These are phyloP conservation scores for Rhododendron henanense DNA, from an alignment of 148 eudicot genomes.

Conservation along the genomic window DNA sequence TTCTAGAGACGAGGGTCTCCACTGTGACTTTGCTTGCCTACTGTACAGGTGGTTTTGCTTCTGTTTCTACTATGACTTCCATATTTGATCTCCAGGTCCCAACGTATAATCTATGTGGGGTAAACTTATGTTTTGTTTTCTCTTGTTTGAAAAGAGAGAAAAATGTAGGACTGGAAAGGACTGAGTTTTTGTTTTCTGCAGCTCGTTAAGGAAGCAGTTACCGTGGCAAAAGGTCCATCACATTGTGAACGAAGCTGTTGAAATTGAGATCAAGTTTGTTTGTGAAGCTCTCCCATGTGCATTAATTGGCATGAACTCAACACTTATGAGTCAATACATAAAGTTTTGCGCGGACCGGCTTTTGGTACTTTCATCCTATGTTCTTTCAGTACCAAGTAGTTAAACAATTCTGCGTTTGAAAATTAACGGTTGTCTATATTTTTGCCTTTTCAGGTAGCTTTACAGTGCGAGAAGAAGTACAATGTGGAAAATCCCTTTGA, in stretches of 20 bases:
- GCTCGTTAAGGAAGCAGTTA: slow-evolving; percentile 43
- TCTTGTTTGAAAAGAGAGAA: not conserved
- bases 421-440: not conserved
- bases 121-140: not conserved
- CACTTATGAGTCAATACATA: slow-evolving; percentile 75
- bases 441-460: slow-evolving; percentile 47
- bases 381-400: not conserved
- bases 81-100: not conserved
- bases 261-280: slow-evolving; percentile 70
- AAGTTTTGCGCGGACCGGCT: slow-evolving; percentile 77
- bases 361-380: slow-evolving; percentile 38
- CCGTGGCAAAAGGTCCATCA: slow-evolving; percentile 37
- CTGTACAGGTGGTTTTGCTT: slow-evolving; percentile 48
- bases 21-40: slow-evolving; percentile 82
- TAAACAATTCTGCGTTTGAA: not conserved
- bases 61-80: not conserved
- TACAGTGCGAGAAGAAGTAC: slow-evolving; percentile 53
- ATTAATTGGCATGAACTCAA: slow-evolving; percentile 75
- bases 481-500: slow-evolving; percentile 77
- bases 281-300: slow-evolving; percentile 85
- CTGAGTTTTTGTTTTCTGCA: slow-evolving; percentile 16
- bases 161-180: not conserved
- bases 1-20: slow-evolving; percentile 85
- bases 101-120: not conserved
- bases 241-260: slow-evolving; percentile 76